These are phyloP conservation scores for Entomortierella beljakovae DNA, from an alignment of 192 early-diverging fungal species.

Conservation along the genomic window DNA sequence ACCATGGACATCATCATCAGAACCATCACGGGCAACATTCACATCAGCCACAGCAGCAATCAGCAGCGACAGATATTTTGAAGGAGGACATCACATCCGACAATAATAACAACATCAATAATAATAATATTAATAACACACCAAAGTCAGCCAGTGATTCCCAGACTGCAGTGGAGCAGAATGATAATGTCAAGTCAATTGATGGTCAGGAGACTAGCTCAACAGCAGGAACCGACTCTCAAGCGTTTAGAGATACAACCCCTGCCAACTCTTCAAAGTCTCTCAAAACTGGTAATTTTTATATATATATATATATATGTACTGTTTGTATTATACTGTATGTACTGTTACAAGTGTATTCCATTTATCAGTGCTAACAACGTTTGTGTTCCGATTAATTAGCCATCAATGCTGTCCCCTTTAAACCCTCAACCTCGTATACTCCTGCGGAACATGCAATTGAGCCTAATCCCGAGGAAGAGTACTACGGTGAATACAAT, in stretches of 20 bases:
- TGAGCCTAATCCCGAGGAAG: slow-evolving; percentile 15
- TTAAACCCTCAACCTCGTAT: slow-evolving; percentile 29
- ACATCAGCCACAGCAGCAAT: not conserved
- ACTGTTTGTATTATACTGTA: not conserved
- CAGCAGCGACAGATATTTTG: not conserved
- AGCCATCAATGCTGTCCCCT: slow-evolving; percentile 49
- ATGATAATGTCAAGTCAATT: not conserved
- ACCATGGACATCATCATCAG: slow-evolving; percentile 23
- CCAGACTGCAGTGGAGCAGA: slow-evolving; percentile 1
- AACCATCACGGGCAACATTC: slow-evolving; percentile 14
- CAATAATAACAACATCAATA: too few species aligned
- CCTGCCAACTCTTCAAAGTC: slow-evolving; percentile 20
- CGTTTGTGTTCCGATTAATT: not conserved
- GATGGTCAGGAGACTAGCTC: not conserved
- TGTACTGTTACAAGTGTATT: not conserved
- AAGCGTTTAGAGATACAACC: slow-evolving; percentile 7
- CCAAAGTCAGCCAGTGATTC: not conserved
- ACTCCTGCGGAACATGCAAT: slow-evolving; percentile 1
- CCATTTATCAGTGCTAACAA: too few species aligned
- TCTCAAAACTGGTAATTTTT: slow-evolving; percentile 40
- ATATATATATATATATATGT: not conserved
- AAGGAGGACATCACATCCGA: not conserved
- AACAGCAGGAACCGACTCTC: not conserved
- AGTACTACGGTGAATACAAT: slow-evolving; percentile 22
- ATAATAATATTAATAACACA: too few species aligned